phyloP scores from a whole-genome alignment of 2,329 filamentous ascomycete genomes.

The Colletotrichum orchidophilum region DNA sequence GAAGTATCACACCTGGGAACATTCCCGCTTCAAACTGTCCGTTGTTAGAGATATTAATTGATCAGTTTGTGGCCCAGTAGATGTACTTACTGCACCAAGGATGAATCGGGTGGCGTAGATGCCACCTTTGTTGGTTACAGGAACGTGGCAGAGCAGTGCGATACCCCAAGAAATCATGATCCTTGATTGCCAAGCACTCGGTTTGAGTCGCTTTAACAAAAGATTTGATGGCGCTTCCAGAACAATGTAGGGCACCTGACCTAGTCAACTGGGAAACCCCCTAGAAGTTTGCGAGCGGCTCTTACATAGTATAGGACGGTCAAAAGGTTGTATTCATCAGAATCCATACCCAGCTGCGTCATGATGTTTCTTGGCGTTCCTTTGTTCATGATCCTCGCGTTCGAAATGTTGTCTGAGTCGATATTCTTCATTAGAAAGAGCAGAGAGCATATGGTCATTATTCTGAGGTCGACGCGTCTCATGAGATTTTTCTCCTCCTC shows the following conservation, averaged over 20 bases:
- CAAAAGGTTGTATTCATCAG: conserved; percentile 51
- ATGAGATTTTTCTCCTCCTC: conserved; percentile 39
- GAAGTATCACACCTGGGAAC: conserved; percentile 53
- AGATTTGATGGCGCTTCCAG: conserved; percentile 52
- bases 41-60: not conserved
- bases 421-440: conserved; percentile 53
- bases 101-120: conserved; percentile 49
- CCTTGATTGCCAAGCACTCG: conserved; percentile 50
- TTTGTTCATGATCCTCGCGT: conserved; percentile 51
- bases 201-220: conserved; percentile 48
- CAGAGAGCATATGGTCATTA: conserved; percentile 44
- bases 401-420: conserved; percentile 51
- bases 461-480: conserved; percentile 38
- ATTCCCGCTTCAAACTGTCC: conserved; percentile 49
- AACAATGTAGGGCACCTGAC: conserved; percentile 49
- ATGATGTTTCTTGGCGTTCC: conserved; percentile 52
- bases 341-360: conserved; percentile 49
- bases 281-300: not conserved
- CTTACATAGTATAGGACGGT: conserved; percentile 51
- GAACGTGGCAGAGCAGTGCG: conserved; percentile 44
- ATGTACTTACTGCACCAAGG: conserved; percentile 46
- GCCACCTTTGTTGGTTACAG: conserved; percentile 48
- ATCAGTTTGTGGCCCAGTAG: conserved; percentile 39
- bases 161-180: conserved; percentile 53
- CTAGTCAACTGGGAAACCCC: not conserved